Conservation (phyloP, 805 yeast genomes). For the Allodekkera sacchari region DNA sequence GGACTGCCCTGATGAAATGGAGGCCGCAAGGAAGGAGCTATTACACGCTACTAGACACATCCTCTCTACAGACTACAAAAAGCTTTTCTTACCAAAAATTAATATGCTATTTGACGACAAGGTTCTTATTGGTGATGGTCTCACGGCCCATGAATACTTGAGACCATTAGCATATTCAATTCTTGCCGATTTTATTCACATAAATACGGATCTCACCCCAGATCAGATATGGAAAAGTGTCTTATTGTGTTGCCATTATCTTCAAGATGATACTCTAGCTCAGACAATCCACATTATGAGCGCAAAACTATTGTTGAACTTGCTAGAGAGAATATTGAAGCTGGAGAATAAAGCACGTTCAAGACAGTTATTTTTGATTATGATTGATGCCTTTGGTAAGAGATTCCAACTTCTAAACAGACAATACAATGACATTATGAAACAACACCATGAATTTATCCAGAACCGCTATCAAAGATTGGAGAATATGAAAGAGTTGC, state of each 20-base stretch:
- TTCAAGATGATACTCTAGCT: slow-evolving; percentile 76
- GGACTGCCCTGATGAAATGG: slow-evolving; percentile 91
- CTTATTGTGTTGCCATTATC: slow-evolving; percentile 65
- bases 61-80: slow-evolving; percentile 80
- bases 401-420: slow-evolving; percentile 70
- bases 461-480: slow-evolving; percentile 34
- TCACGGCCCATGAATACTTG: slow-evolving; percentile 82
- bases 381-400: slow-evolving; percentile 81
- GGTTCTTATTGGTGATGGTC: slow-evolving; percentile 84
- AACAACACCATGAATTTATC: slow-evolving; percentile 49
- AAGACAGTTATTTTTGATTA: slow-evolving; percentile 73
- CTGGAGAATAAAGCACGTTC: slow-evolving; percentile 76
- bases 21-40: slow-evolving; percentile 86
- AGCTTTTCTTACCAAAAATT: slow-evolving; percentile 75
- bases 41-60: slow-evolving; percentile 93
- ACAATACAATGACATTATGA: slow-evolving; percentile 58
- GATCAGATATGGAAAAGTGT: slow-evolving; percentile 86
- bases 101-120: slow-evolving; percentile 80
- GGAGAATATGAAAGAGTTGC: slow-evolving; percentile 29
- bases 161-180: slow-evolving; percentile 92
- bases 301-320: slow-evolving; percentile 77
- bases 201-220: slow-evolving; percentile 72
- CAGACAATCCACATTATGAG: slow-evolving; percentile 94
- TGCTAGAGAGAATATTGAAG: slow-evolving; percentile 82
- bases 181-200: slow-evolving; percentile 93